These are phyloP conservation scores for Thraustochytrium striatum DNA, from an alignment of 352 stramenopile species.

Conservation along the genomic window DNA sequence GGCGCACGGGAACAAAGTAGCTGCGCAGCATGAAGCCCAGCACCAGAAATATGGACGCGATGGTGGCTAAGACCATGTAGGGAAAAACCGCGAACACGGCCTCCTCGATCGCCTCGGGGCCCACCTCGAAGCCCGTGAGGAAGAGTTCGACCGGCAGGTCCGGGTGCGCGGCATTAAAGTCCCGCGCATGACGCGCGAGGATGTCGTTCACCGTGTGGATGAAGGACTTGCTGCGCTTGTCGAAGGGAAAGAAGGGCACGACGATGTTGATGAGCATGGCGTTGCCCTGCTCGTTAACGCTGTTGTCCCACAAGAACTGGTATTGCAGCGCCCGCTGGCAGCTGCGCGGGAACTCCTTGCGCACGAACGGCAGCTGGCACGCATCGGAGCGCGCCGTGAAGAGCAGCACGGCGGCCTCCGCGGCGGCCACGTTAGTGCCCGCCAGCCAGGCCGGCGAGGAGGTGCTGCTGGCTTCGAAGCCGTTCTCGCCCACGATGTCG, in stretches of 20 bases:
- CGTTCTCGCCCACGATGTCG: not conserved
- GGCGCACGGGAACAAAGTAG: constrained; percentile 53
- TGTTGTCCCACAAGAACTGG: not conserved
- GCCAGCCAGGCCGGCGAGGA: not conserved
- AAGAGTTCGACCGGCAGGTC: constrained; percentile 41
- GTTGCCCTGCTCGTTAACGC: constrained; percentile 24
- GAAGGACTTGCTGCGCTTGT: constrained; percentile 44
- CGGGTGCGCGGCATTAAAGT: not conserved
- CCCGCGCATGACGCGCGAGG: too few relatives aligned
- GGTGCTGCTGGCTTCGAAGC: not conserved
- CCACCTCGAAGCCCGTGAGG: constrained; percentile 51
- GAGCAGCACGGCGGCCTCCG: not conserved
- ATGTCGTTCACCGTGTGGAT: constrained; percentile 41
- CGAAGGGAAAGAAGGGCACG: constrained; percentile 54
- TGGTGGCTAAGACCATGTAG: constrained; percentile 49
- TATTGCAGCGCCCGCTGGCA: constrained; percentile 10
- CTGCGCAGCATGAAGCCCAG: constrained; percentile 55
- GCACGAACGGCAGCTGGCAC: not conserved
- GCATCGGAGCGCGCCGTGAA: not conserved
- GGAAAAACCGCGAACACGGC: constrained; percentile 55
- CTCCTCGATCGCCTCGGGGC: constrained; percentile 53
- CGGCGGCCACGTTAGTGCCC: not conserved
- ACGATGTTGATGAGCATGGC: constrained; percentile 50
- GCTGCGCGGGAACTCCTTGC: not conserved
- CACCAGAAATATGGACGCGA: constrained; percentile 55